Percentiles rank a stretch among this genome's conserved stretches.
Evolutionary conservation across 805 yeast genomes (phyloP).

Genomic region (Zygoascus ofunaensis): DNA sequence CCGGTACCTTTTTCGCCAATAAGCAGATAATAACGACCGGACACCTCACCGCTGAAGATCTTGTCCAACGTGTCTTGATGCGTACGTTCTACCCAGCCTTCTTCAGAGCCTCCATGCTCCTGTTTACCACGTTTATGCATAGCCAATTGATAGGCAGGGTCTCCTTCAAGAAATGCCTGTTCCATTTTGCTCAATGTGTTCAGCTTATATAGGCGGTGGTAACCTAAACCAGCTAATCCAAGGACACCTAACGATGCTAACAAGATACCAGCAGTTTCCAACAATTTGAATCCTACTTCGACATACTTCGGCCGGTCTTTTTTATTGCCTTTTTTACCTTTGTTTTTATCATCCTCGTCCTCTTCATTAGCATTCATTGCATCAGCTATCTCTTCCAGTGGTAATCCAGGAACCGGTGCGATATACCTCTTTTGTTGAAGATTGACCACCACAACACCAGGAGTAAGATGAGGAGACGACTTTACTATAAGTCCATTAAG

Average conservation of each 20-base stretch:
- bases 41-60: slow-evolving; percentile 51
- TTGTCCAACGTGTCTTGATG: slow-evolving; percentile 59
- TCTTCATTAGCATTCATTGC: background rate
- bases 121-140: slow-evolving; percentile 33
- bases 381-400: slow-evolving; percentile 7
- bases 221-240: slow-evolving; percentile 62
- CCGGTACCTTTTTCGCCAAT: slow-evolving; percentile 87
- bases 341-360: slow-evolving; percentile 1
- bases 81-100: slow-evolving; percentile 61
- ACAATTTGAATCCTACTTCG: slow-evolving; percentile 11
- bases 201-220: slow-evolving; percentile 51
- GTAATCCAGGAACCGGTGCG: slow-evolving; percentile 7
- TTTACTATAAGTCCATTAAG: too few relatives aligned
- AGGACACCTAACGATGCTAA: slow-evolving; percentile 58
- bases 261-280: slow-evolving; percentile 64
- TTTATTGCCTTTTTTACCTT: background rate
- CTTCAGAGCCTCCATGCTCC: slow-evolving; percentile 22
- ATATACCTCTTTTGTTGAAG: background rate
- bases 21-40: slow-evolving; percentile 61
- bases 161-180: slow-evolving; percentile 57
- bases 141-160: slow-evolving; percentile 51
- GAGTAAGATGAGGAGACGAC: background rate
- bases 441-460: background rate
- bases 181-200: slow-evolving; percentile 60
- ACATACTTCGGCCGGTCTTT: slow-evolving; percentile 2